These are phyloP conservation scores for Aspergillus asperescens DNA, from an alignment of 495 filamentous ascomycete genomes.

Conservation along the genomic window DNA sequence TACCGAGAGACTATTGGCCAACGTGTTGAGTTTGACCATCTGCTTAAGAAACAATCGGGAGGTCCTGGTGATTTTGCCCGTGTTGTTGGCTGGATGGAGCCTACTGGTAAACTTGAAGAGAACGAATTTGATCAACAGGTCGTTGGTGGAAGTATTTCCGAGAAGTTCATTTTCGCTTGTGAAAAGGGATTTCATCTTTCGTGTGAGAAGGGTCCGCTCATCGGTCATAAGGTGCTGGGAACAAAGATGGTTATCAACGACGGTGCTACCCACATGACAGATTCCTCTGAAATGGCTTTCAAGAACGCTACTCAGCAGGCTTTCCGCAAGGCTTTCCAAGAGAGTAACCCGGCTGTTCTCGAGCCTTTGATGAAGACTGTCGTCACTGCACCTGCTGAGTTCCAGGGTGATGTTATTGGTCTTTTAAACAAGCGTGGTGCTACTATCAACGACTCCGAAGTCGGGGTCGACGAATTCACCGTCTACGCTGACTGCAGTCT, in stretches of 20 bases:
- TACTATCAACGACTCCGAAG: conserved; percentile 92
- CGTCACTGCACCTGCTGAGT: conserved; percentile 92
- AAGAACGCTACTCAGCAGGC: conserved; percentile 93
- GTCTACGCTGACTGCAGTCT: conserved; percentile 86
- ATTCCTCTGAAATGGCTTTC: conserved; percentile 98
- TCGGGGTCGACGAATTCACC: conserved; percentile 93
- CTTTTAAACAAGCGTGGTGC: conserved; percentile 96
- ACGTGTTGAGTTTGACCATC: conserved; percentile 78
- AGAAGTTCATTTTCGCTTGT: conserved; percentile 95
- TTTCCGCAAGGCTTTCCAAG: conserved; percentile 88
- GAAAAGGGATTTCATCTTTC: conserved; percentile 89
- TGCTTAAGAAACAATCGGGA: conserved; percentile 93
- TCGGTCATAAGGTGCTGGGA: conserved; percentile 92
- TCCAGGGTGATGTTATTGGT: conserved; percentile 94
- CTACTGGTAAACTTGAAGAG: conserved; percentile 61
- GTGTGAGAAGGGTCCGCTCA: conserved; percentile 82
- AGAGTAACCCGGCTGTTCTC: conserved; percentile 71
- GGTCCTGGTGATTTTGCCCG: conserved; percentile 95
- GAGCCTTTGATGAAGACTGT: conserved; percentile 98
- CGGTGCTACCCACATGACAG: conserved; percentile 95
- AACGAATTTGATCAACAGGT: conserved; percentile 86
- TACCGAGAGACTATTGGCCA: conserved; percentile 91
- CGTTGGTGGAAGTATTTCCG: conserved; percentile 82
- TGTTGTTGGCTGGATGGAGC: conserved; percentile 90
- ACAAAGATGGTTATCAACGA: conserved; percentile 90